Percentiles rank a stretch among this genome's conserved stretches.
Evolutionary conservation across 345 rosid genomes (phyloP).

Genomic region (Gossypium longicalyx): DNA sequence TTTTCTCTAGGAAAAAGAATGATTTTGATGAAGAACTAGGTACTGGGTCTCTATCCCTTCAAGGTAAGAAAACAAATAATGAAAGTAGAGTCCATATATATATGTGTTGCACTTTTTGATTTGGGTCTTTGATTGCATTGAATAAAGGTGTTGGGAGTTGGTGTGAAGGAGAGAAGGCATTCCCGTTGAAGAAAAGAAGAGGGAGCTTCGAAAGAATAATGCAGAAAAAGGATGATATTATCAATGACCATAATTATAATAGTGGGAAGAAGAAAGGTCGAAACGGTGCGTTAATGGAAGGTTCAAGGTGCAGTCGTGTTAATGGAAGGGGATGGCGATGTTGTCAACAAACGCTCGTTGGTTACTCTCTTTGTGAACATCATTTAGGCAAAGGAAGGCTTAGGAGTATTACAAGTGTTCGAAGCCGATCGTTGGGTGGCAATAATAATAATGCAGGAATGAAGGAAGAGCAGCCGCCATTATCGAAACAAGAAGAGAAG

Average conservation of each 20-base stretch:
- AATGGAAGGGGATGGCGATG: slow-evolving; percentile 99
- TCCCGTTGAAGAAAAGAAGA: slow-evolving; percentile 63
- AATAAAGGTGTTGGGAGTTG: slow-evolving; percentile 34
- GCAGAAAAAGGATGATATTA: neutral
- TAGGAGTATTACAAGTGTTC: slow-evolving; percentile 54
- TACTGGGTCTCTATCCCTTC: slow-evolving; percentile 24
- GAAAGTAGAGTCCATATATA: neutral
- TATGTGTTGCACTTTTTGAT: neutral
- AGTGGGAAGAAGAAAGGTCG: slow-evolving; percentile 46
- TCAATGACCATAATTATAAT: neutral
- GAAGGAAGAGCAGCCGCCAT: neutral
- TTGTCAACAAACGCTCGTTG: slow-evolving; percentile 84
- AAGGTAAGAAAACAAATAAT: slow-evolving; percentile 37
- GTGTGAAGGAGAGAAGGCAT: slow-evolving; percentile 42
- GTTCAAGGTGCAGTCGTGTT: slow-evolving; percentile 93
- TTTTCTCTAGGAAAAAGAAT: slow-evolving; percentile 26
- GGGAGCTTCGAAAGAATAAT: slow-evolving; percentile 19
- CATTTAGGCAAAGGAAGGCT: slow-evolving; percentile 95
- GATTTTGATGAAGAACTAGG: slow-evolving; percentile 32
- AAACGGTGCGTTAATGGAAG: slow-evolving; percentile 59
- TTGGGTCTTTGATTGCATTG: slow-evolving; percentile 6
- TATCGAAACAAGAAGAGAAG: slow-evolving; percentile 9
- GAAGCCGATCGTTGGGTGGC: slow-evolving; percentile 21
- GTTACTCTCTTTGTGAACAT: slow-evolving; percentile 94
- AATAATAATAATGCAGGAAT: neutral